These are phyloP conservation scores for Trichoderma koningii DNA, from an alignment of 2,329 filamentous ascomycete genomes.

Conservation along the genomic window DNA sequence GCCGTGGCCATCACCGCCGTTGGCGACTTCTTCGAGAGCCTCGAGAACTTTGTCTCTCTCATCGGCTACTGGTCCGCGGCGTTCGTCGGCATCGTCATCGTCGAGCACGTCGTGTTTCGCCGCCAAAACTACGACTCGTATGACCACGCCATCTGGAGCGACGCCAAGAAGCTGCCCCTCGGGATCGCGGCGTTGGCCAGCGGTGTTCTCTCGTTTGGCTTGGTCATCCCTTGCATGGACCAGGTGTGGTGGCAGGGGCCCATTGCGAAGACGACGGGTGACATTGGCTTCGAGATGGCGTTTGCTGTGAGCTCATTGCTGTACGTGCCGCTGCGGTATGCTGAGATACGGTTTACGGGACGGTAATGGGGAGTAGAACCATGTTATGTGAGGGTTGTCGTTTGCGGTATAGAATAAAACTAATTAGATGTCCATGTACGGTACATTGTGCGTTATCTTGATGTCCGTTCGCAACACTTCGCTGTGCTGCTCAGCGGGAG, in stretches of 20 bases:
- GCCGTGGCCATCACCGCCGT: constrained; percentile 59
- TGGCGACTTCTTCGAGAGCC: constrained; percentile 57
- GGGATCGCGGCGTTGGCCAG: constrained; percentile 52
- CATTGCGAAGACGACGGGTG: constrained; percentile 60
- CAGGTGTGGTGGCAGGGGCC: constrained; percentile 64
- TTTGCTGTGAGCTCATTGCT: constrained; percentile 53
- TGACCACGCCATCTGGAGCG: constrained; percentile 52
- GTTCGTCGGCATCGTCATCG: constrained; percentile 53
- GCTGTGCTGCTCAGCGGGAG: too few relatives aligned
- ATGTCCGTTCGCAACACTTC: too few relatives aligned
- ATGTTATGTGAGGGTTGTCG: background rate
- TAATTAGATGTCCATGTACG: background rate
- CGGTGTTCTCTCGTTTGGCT: constrained; percentile 48
- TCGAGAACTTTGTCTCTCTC: constrained; percentile 59
- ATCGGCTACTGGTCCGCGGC: constrained; percentile 62
- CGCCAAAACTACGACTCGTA: constrained; percentile 47
- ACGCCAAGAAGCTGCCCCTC: constrained; percentile 47
- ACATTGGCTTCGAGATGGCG: constrained; percentile 67
- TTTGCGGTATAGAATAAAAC: background rate
- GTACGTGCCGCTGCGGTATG: constrained; percentile 51
- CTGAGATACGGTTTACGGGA: constrained; percentile 44
- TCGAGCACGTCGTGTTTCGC: constrained; percentile 54
- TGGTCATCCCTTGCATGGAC: constrained; percentile 62
- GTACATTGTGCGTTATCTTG: too few relatives aligned
- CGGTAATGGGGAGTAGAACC: constrained; percentile 4